Conservation (phyloP, 495 filamentous ascomycete genomes). For the Neurospora sp. region DNA sequence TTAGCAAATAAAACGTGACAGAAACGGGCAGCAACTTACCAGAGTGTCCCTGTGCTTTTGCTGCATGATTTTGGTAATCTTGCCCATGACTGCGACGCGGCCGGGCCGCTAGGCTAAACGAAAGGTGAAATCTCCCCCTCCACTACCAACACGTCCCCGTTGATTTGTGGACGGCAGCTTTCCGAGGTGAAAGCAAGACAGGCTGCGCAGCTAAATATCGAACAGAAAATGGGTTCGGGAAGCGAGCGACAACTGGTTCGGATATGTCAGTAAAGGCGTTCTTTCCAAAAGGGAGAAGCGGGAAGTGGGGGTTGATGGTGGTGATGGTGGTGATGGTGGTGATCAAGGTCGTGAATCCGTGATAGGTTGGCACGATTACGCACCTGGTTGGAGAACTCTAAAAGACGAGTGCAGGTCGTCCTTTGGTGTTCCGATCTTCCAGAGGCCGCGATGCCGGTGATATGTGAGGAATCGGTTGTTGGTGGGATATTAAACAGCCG, state of each 20-base stretch:
- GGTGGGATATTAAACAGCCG: not conserved
- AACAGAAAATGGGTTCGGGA: slow-evolving; percentile 3
- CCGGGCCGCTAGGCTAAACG: slow-evolving; percentile 38
- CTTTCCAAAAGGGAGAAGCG: not conserved
- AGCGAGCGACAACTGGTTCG: slow-evolving; percentile 1
- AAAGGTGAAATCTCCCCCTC: slow-evolving; percentile 35
- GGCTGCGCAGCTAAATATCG: not conserved
- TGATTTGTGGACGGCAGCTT: slow-evolving; percentile 25
- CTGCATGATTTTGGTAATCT: slow-evolving; percentile 91
- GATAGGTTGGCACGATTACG: slow-evolving; percentile 1
- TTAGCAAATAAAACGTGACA: not conserved
- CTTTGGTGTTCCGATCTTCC: slow-evolving; percentile 3
- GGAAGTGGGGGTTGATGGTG: not conserved
- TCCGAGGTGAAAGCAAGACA: slow-evolving; percentile 13
- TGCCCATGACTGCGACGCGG: slow-evolving; percentile 67
- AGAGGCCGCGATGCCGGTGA: not conserved
- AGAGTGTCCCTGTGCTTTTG: slow-evolving; percentile 88
- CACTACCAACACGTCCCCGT: slow-evolving; percentile 31
- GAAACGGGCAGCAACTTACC: slow-evolving; percentile 45
- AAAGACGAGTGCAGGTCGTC: slow-evolving; percentile 31
- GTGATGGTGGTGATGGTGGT: not conserved
- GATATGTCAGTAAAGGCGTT: not conserved
- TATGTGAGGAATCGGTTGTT: not conserved
- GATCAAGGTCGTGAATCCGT: not conserved
- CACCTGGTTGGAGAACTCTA: slow-evolving; percentile 9